Evolutionary conservation across 495 filamentous ascomycete species (phyloP).

Genomic region (Penicillium soppii): DNA sequence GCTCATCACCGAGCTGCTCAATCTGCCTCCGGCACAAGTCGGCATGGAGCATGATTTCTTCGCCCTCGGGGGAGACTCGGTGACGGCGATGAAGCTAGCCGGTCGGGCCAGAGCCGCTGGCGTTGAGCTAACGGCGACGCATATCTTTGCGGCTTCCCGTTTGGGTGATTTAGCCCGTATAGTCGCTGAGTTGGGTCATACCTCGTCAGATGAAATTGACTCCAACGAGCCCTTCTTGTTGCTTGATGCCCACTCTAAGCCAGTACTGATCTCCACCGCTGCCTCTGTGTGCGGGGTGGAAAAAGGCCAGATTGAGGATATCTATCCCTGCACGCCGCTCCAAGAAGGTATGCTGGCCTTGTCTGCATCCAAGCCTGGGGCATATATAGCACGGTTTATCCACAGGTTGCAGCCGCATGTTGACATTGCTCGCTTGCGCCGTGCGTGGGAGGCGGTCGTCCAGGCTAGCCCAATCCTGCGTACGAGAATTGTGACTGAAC

Average conservation of each 20-base stretch:
- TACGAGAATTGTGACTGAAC: conserved; percentile 33
- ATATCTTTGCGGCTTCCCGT: conserved; percentile 32
- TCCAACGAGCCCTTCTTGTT: background rate
- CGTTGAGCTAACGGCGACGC: conserved; percentile 30
- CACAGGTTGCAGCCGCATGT: conserved; percentile 26
- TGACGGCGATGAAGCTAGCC: conserved; percentile 51
- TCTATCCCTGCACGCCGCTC: conserved; percentile 55
- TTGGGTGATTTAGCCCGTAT: background rate
- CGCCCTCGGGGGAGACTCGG: conserved; percentile 41
- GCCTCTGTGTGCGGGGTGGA: background rate
- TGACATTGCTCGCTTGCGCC: conserved; percentile 28
- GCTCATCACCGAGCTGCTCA: conserved; percentile 22
- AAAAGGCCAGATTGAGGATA: conserved; percentile 25
- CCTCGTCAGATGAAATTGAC: background rate
- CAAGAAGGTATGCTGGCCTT: conserved; percentile 40
- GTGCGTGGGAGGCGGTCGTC: conserved; percentile 37
- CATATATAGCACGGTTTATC: background rate
- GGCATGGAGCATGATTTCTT: conserved; percentile 35
- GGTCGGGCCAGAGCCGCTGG: conserved; percentile 23
- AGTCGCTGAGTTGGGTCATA: background rate
- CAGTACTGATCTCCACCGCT: background rate
- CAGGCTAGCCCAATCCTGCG: conserved; percentile 35
- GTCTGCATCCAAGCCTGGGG: background rate
- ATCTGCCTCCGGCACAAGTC: conserved; percentile 17
- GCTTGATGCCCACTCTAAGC: background rate